phyloP scores from a whole-genome alignment of 2,329 filamentous ascomycete genomes.

The Colletotrichum sp. region DNA sequence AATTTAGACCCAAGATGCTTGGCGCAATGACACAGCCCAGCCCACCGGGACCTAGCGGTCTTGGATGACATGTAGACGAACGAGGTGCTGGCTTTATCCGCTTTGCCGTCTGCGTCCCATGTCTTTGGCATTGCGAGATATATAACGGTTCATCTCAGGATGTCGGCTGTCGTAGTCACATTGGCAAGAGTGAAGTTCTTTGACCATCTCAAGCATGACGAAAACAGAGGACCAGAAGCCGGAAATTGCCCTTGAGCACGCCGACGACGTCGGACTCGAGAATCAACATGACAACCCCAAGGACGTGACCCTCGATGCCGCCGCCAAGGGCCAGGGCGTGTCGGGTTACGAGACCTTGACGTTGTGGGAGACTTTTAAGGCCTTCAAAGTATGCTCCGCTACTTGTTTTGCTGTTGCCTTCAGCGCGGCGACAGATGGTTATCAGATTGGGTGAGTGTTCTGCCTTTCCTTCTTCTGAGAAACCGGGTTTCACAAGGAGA shows the following conservation, averaged over 20 bases:
- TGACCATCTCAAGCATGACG: not conserved
- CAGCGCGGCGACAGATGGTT: constrained; percentile 31
- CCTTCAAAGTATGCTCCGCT: constrained; percentile 28
- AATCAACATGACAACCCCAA: not conserved
- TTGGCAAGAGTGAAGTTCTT: not conserved
- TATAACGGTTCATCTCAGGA: not conserved
- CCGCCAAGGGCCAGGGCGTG: constrained; percentile 27
- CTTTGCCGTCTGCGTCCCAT: not conserved
- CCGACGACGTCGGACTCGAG: not conserved
- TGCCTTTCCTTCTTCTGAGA: not conserved
- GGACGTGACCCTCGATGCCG: constrained; percentile 23
- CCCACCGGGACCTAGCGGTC: not conserved
- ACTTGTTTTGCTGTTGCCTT: constrained; percentile 31
- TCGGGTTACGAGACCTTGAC: constrained; percentile 31
- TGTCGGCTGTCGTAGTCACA: too few species aligned
- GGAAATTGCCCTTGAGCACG: not conserved
- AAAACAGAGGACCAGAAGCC: not conserved
- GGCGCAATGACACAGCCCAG: not conserved
- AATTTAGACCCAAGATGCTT: not conserved
- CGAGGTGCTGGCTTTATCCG: not conserved
- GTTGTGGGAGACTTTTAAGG: constrained; percentile 30
- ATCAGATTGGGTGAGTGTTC: constrained; percentile 29
- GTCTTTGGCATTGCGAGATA: not conserved
- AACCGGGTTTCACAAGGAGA: not conserved
- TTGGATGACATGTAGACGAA: not conserved